Percentiles rank a stretch among this genome's conserved stretches.
Evolutionary conservation across 1,284 basidiomycete species (phyloP).

Genomic region (Malassezia vespertilionis): DNA sequence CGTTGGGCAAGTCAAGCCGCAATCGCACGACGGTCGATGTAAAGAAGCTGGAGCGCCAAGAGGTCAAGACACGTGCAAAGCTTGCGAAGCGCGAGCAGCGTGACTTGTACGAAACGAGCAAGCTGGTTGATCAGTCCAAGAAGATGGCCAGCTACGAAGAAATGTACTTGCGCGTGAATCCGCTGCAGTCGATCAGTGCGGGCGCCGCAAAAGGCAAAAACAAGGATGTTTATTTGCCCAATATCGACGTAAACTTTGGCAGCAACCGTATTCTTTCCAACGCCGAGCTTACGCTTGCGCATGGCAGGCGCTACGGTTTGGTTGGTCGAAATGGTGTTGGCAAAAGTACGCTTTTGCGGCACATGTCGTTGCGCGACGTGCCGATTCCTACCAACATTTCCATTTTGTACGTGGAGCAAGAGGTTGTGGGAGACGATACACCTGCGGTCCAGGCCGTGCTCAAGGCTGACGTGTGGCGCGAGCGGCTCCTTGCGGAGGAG

Average conservation of each 20-base stretch:
- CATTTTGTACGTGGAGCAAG: slow-evolving; percentile 96
- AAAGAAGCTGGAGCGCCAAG: slow-evolving; percentile 94
- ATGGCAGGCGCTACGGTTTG: slow-evolving; percentile 50
- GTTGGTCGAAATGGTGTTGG: slow-evolving; percentile 71
- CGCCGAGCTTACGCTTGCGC: slow-evolving; percentile 27
- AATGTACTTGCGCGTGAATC: slow-evolving; percentile 98
- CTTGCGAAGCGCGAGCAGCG: slow-evolving; percentile 76
- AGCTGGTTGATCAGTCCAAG: slow-evolving; percentile 79
- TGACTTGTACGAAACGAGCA: slow-evolving; percentile 89
- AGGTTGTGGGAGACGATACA: slow-evolving; percentile 75
- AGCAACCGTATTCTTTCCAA: slow-evolving; percentile 80
- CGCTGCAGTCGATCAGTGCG: slow-evolving; percentile 64
- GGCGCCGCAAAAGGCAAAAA: slow-evolving; percentile 58
- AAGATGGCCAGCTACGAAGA: slow-evolving; percentile 94
- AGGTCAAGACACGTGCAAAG: slow-evolving; percentile 94
- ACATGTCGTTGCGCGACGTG: slow-evolving; percentile 89
- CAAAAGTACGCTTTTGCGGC: slow-evolving; percentile 84
- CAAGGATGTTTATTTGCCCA: slow-evolving; percentile 78
- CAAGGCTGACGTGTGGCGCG: slow-evolving; percentile 53
- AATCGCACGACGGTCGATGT: slow-evolving; percentile 92
- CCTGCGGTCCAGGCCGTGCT: slow-evolving; percentile 82
- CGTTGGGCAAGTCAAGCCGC: slow-evolving; percentile 86
- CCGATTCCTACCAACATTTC: slow-evolving; percentile 69
- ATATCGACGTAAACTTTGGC: slow-evolving; percentile 64
- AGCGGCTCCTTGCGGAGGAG: slow-evolving; percentile 39